These are phyloP conservation scores for Royoungia palumana DNA, from an alignment of 768 basidiomycete genomes.

Conservation along the genomic window DNA sequence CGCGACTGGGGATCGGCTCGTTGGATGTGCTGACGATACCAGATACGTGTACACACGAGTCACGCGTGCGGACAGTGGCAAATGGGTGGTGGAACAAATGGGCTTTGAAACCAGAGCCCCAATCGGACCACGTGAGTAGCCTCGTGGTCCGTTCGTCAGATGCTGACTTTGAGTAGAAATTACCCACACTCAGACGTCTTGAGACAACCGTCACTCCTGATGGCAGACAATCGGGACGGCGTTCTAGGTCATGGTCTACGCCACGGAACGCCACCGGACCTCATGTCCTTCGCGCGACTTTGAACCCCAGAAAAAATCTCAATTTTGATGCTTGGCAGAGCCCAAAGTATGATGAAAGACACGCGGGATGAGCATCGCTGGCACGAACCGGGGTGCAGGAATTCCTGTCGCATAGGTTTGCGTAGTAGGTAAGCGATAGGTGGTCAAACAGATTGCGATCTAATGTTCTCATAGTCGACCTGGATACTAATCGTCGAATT, in stretches of 20 bases:
- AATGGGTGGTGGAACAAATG: conserved; percentile 53
- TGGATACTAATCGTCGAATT: conserved; percentile 23
- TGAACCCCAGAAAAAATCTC: conserved; percentile 19
- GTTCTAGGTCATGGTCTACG: conserved; percentile 25
- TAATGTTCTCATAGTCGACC: conserved; percentile 4
- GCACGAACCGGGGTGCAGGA: background rate
- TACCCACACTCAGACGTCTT: conserved; percentile 37
- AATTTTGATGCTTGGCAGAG: conserved; percentile 6
- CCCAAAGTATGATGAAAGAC: conserved; percentile 8
- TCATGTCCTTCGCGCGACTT: conserved; percentile 14
- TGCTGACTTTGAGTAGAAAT: conserved; percentile 25
- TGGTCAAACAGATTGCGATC: conserved; percentile 5
- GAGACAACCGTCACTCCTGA: conserved; percentile 48
- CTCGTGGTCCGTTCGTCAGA: conserved; percentile 9
- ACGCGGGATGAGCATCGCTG: conserved; percentile 8
- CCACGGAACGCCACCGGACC: conserved; percentile 22
- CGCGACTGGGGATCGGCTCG: conserved; percentile 30
- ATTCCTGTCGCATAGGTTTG: conserved; percentile 8
- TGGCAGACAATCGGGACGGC: conserved; percentile 36
- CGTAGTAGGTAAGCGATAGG: conserved; percentile 11
- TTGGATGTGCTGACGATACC: conserved; percentile 14
- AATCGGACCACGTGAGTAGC: conserved; percentile 16
- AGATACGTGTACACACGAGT: conserved; percentile 23
- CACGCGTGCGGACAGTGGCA: conserved; percentile 38
- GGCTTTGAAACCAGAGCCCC: conserved; percentile 34